Evolutionary conservation across 2,329 filamentous ascomycete genomes (phyloP).

Genomic region (Pseudocercospora fijiensis): DNA sequence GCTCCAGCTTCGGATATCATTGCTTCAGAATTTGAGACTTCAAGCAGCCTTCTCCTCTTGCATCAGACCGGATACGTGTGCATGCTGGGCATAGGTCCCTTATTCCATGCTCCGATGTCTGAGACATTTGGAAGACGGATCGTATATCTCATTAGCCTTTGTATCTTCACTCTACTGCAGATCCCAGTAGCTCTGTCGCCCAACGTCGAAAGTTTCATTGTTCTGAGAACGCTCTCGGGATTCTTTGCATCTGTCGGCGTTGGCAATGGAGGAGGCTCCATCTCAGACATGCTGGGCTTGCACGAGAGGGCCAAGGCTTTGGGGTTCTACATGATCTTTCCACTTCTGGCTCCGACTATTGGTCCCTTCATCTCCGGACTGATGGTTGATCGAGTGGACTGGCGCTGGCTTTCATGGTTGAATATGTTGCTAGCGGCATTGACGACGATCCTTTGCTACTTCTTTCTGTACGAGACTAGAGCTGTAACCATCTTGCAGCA

Average conservation of each 20-base stretch:
- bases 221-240: constrained; percentile 46
- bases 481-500: constrained; percentile 41
- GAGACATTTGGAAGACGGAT: constrained; percentile 50
- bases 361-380: constrained; percentile 46
- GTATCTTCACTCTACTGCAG: constrained; percentile 47
- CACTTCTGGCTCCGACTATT: constrained; percentile 40
- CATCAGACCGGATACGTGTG: constrained; percentile 52
- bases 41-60: constrained; percentile 43
- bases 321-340: constrained; percentile 46
- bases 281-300: constrained; percentile 51
- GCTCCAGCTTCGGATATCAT: constrained; percentile 34
- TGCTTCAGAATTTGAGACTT: constrained; percentile 45
- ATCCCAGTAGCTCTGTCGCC: constrained; percentile 49
- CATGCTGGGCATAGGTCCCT: constrained; percentile 49
- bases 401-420: constrained; percentile 51
- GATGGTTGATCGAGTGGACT: constrained; percentile 45
- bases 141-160: constrained; percentile 46
- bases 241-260: constrained; percentile 53
- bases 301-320: constrained; percentile 47
- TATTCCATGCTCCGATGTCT: constrained; percentile 48
- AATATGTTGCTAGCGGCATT: constrained; percentile 41
- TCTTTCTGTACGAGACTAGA: constrained; percentile 46
- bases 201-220: constrained; percentile 46
- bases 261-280: constrained; percentile 52
- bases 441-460: constrained; percentile 43